Conservation (phyloP, 1,139 yeast species). For the Candida albicans region DNA sequence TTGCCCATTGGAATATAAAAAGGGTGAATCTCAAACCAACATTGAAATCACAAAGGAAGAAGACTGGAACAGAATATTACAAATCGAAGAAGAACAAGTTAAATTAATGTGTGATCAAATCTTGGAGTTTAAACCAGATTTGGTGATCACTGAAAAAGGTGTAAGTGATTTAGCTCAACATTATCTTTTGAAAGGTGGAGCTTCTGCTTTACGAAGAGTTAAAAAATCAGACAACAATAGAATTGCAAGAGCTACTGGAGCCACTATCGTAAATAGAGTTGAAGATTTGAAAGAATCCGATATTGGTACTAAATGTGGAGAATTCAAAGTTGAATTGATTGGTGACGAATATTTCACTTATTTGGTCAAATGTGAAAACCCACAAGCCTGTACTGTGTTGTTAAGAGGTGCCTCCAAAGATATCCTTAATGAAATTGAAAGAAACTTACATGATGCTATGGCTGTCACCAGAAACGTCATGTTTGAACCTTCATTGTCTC, state of each 20-base stretch:
- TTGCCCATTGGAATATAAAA: constrained; percentile 96
- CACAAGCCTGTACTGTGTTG: constrained; percentile 90
- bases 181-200: constrained; percentile 88
- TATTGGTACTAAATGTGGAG: constrained; percentile 85
- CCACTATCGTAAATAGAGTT: constrained; percentile 91
- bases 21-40: constrained; percentile 98
- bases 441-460: constrained; percentile 98
- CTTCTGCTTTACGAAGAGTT: constrained; percentile 90
- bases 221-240: constrained; percentile 95
- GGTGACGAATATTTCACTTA: constrained; percentile 97
- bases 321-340: constrained; percentile 88
- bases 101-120: constrained; percentile 82
- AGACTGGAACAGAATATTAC: constrained; percentile 94
- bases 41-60: constrained; percentile 95
- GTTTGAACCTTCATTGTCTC: constrained; percentile 91
- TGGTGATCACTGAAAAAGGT: constrained; percentile 97
- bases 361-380: constrained; percentile 75
- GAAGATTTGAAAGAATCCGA: constrained; percentile 93
- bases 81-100: constrained; percentile 98
- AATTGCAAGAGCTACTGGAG: constrained; percentile 96
- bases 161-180: constrained; percentile 98
- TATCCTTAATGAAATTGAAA: constrained; percentile 91
- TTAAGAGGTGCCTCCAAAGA: constrained; percentile 97
- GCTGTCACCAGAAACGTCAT: constrained; percentile 95
- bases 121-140: constrained; percentile 83